phyloP scores from a whole-genome alignment of 169 alveolate species.

The Eimeria necatrix region DNA sequence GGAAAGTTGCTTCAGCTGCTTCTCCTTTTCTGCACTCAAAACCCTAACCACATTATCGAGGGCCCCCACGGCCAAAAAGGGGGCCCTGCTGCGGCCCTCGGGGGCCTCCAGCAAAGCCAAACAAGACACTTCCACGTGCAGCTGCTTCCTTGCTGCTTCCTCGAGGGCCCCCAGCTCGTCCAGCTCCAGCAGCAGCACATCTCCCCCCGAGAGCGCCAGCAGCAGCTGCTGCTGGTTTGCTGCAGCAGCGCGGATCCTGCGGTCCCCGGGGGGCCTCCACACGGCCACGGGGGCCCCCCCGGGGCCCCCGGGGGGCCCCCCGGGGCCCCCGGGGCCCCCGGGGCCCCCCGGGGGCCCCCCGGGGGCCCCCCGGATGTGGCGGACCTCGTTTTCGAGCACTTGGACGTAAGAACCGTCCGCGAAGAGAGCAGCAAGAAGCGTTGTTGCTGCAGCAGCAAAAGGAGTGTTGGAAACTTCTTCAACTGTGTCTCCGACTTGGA shows the following conservation, averaged over 20 bases:
- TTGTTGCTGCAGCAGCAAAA: conserved; percentile 77
- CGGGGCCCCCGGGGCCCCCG: no score
- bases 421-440: conserved; percentile 80
- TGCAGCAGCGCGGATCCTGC: conserved; percentile 73
- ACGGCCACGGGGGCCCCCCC: conserved; percentile 40
- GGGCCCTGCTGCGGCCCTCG: conserved; percentile 94
- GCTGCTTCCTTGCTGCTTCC: conserved; percentile 89
- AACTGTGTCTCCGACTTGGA: conserved; percentile 96
- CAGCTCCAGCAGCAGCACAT: conserved; percentile 95
- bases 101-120: conserved; percentile 94
- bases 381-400: conserved; percentile 78
- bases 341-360: no score
- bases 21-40: conserved; percentile 96
- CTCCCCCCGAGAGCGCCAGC: conserved; percentile 92
- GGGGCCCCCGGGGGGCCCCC: no score
- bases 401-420: conserved; percentile 63
- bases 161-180: conserved; percentile 93
- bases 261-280: conserved; percentile 83
- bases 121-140: conserved; percentile 93
- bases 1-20: conserved; percentile 92
- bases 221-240: conserved; percentile 75
- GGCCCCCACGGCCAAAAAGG: conserved; percentile 97
- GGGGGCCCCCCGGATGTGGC: conserved; percentile 42
- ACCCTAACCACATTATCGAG: conserved; percentile 96
- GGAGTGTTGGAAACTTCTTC: conserved; percentile 94